Evolutionary conservation across 768 basidiomycete genomes (phyloP), one percentile per base, ranked within the genome.

Genomic region (Suillus subluteus): DNA sequence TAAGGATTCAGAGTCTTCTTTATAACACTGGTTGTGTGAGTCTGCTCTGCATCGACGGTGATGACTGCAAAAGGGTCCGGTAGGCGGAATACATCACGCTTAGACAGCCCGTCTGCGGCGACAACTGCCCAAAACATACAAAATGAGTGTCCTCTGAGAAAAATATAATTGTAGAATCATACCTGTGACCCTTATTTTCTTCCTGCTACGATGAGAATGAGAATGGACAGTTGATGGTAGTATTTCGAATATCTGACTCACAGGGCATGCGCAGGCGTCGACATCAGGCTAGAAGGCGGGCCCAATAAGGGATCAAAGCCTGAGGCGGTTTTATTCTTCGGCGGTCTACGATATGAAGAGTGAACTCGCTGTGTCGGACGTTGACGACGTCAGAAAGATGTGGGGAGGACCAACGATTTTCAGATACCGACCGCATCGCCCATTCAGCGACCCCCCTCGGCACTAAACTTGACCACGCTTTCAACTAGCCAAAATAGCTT

Each of bases 51-150:
- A 71, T 99, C 98, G 52, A 99, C 96, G 26, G 97, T 98, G 78
- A 99, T 92, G 73, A 99, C 96, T 6, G 98, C 97, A 76, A 99
- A 98, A 6, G 98, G 97, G 79, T 99, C 96, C 4, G 97, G 98
- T 7, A 98, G 89, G 62, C 96, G 89, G 76, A 98, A 96, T 63
- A 97, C 95, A 82, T 98, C 95, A 65, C 95, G 92, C 82, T 97
- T 98, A 58, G 91, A 91, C 23, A 98, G 82, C 16, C 92, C 92
- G 80, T 98, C 96, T 56, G 95, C 98, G 65, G 98, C 97, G 69
- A 99, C 96, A 68, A 96, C 96, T 98, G 72, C 38, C 4, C 9
- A 65, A 62, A 64, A 3, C 62, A 67, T 69, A 23, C 66, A 44
- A 26, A 43, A 37, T 67, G 23, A 55, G 44, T 58, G 37, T 62